A percentile compares a stretch with the other conserved stretches of the same genome.
Evolutionary conservation across 192 early-diverging fungal genomes (phyloP).

Genomic region (Mortierella hygrophila): DNA sequence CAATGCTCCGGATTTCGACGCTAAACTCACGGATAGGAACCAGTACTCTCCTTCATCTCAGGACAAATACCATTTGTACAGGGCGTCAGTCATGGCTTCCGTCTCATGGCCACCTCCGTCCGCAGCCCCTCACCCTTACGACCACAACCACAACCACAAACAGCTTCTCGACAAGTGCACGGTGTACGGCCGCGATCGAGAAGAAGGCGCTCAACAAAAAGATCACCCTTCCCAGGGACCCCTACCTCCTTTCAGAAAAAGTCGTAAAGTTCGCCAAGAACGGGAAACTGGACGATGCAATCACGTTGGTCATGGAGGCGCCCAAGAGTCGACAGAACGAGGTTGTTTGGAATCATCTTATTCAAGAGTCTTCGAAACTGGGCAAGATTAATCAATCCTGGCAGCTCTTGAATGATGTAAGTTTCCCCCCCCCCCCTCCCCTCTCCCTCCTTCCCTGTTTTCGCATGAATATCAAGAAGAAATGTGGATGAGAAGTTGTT

Average conservation of each 20-base stretch:
- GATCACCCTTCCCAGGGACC: slow-evolving; percentile 51
- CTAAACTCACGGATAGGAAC: background rate
- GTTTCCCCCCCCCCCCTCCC: background rate
- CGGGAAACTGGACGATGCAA: slow-evolving; percentile 48
- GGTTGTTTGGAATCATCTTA: slow-evolving; percentile 59
- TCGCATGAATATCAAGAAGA: too few relatives aligned
- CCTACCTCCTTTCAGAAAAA: slow-evolving; percentile 50
- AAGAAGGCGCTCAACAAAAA: slow-evolving; percentile 40
- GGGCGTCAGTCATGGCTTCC: background rate
- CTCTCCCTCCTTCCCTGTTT: background rate
- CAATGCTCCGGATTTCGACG: background rate
- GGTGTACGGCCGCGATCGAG: background rate
- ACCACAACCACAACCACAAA: background rate
- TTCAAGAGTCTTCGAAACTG: slow-evolving; percentile 46
- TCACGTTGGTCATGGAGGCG: slow-evolving; percentile 35
- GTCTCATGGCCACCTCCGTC: background rate
- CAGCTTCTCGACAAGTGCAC: slow-evolving; percentile 17
- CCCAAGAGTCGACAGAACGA: slow-evolving; percentile 50
- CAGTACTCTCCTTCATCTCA: background rate
- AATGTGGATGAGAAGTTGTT: background rate
- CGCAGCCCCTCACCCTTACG: background rate
- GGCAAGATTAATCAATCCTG: slow-evolving; percentile 43
- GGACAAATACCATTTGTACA: background rate
- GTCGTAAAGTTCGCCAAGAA: slow-evolving; percentile 45
- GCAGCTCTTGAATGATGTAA: slow-evolving; percentile 48